These are phyloP conservation scores for Aureobasidium sp. DNA, from an alignment of 2,329 filamentous ascomycete genomes.

Conservation along the genomic window DNA sequence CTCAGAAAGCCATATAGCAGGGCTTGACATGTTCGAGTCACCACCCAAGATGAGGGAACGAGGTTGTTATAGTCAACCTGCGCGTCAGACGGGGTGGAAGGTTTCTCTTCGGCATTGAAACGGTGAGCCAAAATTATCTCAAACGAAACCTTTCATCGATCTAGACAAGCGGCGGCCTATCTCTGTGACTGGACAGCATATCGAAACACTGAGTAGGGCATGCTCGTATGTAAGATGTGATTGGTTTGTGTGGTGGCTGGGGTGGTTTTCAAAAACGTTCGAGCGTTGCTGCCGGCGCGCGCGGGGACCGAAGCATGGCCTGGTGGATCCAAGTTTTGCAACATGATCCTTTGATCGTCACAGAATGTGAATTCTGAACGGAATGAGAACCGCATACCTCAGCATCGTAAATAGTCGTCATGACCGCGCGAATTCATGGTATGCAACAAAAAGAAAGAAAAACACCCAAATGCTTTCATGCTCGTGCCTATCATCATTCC, in stretches of 20 bases:
- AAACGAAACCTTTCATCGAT: background rate
- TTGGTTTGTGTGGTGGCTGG: background rate
- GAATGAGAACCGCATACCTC: background rate
- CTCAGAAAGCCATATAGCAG: too few relatives aligned
- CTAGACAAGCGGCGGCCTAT: background rate
- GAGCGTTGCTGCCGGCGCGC: too few relatives aligned
- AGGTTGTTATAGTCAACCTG: background rate
- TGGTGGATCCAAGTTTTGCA: too few relatives aligned
- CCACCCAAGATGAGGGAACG: background rate
- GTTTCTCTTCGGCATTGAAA: background rate
- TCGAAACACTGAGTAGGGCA: background rate
- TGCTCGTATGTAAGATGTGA: background rate
- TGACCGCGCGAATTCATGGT: background rate
- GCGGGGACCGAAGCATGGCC: too few relatives aligned
- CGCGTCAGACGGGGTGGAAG: background rate
- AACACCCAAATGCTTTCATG: background rate
- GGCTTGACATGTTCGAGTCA: too few relatives aligned
- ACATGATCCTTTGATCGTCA: too few relatives aligned
- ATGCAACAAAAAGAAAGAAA: background rate
- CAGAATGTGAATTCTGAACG: background rate
- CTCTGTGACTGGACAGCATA: too few relatives aligned
- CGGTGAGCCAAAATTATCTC: background rate
- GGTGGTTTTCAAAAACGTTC: too few relatives aligned
- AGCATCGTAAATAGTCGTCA: background rate
- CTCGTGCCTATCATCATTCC: background rate